These are phyloP conservation scores for Physocladia obscura DNA, from an alignment of 192 early-diverging fungal genomes.

Conservation along the genomic window DNA sequence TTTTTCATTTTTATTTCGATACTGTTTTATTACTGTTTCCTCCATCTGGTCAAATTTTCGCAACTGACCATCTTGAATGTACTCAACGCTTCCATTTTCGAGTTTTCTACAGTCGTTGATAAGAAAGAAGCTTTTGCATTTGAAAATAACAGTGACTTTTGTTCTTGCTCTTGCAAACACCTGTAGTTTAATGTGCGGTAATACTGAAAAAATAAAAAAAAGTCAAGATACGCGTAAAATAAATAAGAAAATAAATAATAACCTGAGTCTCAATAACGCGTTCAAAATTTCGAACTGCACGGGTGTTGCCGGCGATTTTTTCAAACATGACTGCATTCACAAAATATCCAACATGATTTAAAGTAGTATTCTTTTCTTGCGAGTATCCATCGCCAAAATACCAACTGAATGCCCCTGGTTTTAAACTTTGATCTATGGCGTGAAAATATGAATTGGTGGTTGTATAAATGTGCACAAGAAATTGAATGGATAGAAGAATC, in stretches of 20 bases:
- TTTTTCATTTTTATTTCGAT: background rate
- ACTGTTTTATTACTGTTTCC: conserved; percentile 3
- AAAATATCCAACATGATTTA: conserved; percentile 63
- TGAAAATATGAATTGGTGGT: background rate
- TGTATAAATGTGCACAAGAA: conserved; percentile 48
- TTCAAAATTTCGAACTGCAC: background rate
- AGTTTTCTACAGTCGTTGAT: conserved; percentile 58
- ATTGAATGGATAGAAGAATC: conserved; percentile 61
- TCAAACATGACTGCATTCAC: conserved; percentile 25
- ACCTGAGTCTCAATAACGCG: conserved; percentile 4
- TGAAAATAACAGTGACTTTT: conserved; percentile 61
- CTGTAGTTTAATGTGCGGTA: conserved; percentile 46
- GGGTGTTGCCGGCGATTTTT: background rate
- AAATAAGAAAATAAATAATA: too few relatives aligned
- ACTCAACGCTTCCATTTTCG: conserved; percentile 59
- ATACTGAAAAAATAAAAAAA: conserved; percentile 21
- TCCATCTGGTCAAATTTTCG: conserved; percentile 56
- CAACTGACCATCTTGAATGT: conserved; percentile 59
- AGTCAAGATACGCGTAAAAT: too few relatives aligned
- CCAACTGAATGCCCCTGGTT: conserved; percentile 8
- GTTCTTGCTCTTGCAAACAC: conserved; percentile 57
- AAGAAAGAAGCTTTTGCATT: conserved; percentile 58
- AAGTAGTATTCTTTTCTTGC: conserved; percentile 47
- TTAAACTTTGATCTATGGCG: conserved; percentile 5
- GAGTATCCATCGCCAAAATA: conserved; percentile 34